Percentiles rank a stretch among this genome's conserved stretches.
These are phyloP conservation scores for Cornus florida DNA, from an alignment of 148 eudicot species.

Conservation along the genomic window DNA sequence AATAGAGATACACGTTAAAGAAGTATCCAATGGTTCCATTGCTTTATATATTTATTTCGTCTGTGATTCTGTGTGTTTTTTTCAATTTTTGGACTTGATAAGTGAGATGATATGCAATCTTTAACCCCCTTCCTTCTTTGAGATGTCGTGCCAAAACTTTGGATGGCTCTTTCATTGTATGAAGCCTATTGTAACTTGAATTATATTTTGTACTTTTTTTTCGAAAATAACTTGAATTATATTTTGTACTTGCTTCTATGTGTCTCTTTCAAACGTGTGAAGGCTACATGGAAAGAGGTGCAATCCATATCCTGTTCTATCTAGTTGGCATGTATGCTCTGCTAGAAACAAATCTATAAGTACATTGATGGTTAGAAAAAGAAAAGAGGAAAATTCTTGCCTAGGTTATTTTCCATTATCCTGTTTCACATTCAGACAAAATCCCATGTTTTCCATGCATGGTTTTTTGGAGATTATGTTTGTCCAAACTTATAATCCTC, in stretches of 20 bases:
- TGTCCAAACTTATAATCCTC: too few species aligned
- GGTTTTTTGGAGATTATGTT: too few species aligned
- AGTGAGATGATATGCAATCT: too few species aligned
- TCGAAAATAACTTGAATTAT: neutral
- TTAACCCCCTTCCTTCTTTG: too few species aligned
- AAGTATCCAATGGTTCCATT: too few species aligned
- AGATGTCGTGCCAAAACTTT: too few species aligned
- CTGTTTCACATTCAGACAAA: too few species aligned
- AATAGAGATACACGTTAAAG: too few species aligned
- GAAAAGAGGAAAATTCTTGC: too few species aligned
- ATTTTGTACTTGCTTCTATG: neutral
- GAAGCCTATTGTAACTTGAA: neutral
- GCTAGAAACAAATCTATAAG: neutral
- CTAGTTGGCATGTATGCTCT: neutral
- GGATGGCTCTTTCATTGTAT: neutral
- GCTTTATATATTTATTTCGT: neutral
- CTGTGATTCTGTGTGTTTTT: too few species aligned
- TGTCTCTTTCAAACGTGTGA: neutral
- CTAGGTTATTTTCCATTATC: too few species aligned
- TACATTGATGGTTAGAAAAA: neutral
- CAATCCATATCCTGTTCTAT: neutral
- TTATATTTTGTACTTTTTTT: neutral
- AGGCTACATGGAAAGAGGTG: neutral
- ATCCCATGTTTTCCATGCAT: neutral
- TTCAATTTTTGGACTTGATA: too few species aligned